These are phyloP conservation scores for Ceratocystis cubensis DNA, from an alignment of 2,329 filamentous ascomycete genomes.

Conservation along the genomic window DNA sequence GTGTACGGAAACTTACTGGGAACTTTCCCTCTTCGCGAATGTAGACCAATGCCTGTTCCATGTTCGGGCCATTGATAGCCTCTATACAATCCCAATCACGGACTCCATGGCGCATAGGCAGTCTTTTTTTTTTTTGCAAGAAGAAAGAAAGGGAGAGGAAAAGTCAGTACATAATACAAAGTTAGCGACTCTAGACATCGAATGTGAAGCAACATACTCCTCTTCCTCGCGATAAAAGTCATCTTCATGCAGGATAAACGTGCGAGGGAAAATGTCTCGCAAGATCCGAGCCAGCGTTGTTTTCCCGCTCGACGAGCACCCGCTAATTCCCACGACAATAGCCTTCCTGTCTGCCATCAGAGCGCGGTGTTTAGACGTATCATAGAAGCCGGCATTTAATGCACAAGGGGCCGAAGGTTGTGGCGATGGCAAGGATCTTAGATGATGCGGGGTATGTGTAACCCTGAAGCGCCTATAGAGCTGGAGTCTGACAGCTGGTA, in stretches of 20 bases:
- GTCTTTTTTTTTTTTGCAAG: neutral
- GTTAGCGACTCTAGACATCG: neutral
- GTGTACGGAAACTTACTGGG: slow-evolving; percentile 37
- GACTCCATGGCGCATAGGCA: slow-evolving; percentile 37
- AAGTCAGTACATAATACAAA: too few relatives aligned
- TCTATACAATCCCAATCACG: slow-evolving; percentile 88
- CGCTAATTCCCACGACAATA: slow-evolving; percentile 69
- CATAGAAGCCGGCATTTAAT: neutral
- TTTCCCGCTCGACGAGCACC: slow-evolving; percentile 86
- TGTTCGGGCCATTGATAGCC: slow-evolving; percentile 57
- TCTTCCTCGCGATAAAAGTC: slow-evolving; percentile 83
- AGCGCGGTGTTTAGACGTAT: neutral
- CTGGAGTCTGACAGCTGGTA: neutral
- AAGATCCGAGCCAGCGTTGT: slow-evolving; percentile 82
- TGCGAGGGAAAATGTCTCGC: slow-evolving; percentile 62
- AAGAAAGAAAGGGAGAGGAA: too few relatives aligned
- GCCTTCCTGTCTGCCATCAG: slow-evolving; percentile 34
- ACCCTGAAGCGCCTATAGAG: neutral
- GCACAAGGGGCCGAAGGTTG: neutral
- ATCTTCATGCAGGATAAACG: slow-evolving; percentile 84
- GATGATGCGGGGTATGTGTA: slow-evolving; percentile 2
- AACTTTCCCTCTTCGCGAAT: slow-evolving; percentile 56
- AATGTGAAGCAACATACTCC: slow-evolving; percentile 37
- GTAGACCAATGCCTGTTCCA: slow-evolving; percentile 54
- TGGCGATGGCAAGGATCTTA: neutral